These are phyloP conservation scores for Cucumis melo DNA, from an alignment of 306 rosid species.

Conservation along the genomic window DNA sequence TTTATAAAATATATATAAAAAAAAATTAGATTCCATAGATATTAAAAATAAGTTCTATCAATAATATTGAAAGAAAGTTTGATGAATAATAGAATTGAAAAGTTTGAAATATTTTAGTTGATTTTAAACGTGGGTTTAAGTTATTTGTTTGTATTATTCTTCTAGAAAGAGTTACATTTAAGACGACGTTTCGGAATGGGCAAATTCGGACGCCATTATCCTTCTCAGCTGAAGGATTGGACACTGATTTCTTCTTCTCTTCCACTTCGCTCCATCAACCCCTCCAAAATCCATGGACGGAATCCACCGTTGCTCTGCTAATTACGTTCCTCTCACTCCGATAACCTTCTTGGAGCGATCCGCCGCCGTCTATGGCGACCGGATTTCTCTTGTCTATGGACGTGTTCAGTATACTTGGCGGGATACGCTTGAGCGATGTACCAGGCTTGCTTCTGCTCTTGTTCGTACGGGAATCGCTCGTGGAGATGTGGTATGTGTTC, in stretches of 20 bases:
- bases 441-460: constrained; percentile 56
- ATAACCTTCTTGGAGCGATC: constrained; percentile 81
- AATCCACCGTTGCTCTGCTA: constrained; percentile 34
- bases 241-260: neutral
- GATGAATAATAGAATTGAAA: too few relatives aligned
- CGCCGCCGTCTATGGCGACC: constrained; percentile 44
- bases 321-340: constrained; percentile 56
- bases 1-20: too few relatives aligned
- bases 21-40: too few relatives aligned
- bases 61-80: too few relatives aligned
- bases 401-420: constrained; percentile 44
- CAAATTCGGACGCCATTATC: too few relatives aligned
- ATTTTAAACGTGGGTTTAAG: too few relatives aligned
- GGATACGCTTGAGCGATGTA: constrained; percentile 57
- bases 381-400: constrained; percentile 35
- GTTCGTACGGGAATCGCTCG: constrained; percentile 31
- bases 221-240: neutral
- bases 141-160: too few relatives aligned
- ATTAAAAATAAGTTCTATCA: too few relatives aligned
- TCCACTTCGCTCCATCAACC: neutral
- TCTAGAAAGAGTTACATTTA: too few relatives aligned
- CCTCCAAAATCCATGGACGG: constrained; percentile 47
- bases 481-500: constrained; percentile 39
- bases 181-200: too few relatives aligned
- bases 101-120: too few relatives aligned